These are phyloP conservation scores for Nicotiana benthamiana DNA, from an alignment of 257 asterid genomes.

Conservation along the genomic window DNA sequence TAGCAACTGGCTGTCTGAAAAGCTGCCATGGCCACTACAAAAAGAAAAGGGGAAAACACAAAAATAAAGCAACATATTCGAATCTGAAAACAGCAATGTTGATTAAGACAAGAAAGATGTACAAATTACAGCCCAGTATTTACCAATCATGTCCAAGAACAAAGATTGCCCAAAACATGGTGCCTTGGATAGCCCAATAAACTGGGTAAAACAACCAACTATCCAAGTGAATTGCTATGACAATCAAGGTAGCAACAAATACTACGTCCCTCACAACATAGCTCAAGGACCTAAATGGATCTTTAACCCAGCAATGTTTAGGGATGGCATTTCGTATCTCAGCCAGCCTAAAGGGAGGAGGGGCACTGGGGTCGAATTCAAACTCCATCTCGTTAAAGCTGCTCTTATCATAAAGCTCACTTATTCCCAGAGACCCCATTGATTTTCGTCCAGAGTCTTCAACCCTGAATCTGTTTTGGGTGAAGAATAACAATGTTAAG, in stretches of 20 bases:
- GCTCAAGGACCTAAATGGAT: constrained; percentile 39
- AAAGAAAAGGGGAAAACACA: neutral
- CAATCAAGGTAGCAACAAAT: constrained; percentile 27
- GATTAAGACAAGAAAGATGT: neutral
- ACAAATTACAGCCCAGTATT: neutral
- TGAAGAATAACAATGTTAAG: neutral
- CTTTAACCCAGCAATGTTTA: constrained; percentile 61
- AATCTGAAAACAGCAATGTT: neutral
- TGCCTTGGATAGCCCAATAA: constrained; percentile 56
- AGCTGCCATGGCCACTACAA: constrained; percentile 73
- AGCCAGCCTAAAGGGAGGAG: constrained; percentile 55
- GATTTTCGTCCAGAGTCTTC: neutral
- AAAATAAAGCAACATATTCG: neutral
- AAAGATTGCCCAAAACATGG: constrained; percentile 67
- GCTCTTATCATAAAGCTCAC: neutral
- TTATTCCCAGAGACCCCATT: neutral
- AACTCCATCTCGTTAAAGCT: neutral
- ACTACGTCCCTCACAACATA: constrained; percentile 39
- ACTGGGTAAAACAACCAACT: constrained; percentile 40
- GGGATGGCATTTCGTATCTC: constrained; percentile 59
- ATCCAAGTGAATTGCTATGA: constrained; percentile 27
- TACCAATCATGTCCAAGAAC: constrained; percentile 82
- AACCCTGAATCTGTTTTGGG: neutral
- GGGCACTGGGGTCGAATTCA: constrained; percentile 44
- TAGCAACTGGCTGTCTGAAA: constrained; percentile 36